Evolutionary conservation across 768 basidiomycete species (phyloP).

Genomic region (Pisolithus tinctorius): DNA sequence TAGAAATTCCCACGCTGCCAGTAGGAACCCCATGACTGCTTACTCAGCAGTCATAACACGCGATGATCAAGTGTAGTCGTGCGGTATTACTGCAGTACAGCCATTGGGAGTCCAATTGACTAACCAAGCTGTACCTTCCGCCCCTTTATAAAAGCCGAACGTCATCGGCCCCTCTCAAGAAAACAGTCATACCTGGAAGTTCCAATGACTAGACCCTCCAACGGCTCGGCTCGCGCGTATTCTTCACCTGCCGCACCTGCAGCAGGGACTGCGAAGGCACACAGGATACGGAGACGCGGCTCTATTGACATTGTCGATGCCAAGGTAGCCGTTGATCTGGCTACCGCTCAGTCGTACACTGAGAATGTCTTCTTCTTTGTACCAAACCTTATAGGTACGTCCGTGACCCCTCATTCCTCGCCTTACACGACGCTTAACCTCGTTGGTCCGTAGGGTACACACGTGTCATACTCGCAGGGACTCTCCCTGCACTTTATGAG

Average conservation of each 20-base stretch:
- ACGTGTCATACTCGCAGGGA: slow-evolving; percentile 87
- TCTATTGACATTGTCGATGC: slow-evolving; percentile 74
- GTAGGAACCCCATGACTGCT: too few relatives aligned
- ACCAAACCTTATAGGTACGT: slow-evolving; percentile 92
- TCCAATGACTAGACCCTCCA: slow-evolving; percentile 15
- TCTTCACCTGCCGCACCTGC: slow-evolving; percentile 19
- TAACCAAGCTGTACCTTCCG: too few relatives aligned
- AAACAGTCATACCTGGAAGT: not conserved
- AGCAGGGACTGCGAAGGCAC: slow-evolving; percentile 13
- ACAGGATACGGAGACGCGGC: slow-evolving; percentile 35
- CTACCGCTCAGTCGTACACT: slow-evolving; percentile 77
- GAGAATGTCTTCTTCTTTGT: slow-evolving; percentile 98
- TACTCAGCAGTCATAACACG: too few relatives aligned
- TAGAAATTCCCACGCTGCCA: not conserved
- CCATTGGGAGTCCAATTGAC: too few relatives aligned
- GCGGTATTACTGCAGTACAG: too few relatives aligned
- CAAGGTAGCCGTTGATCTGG: slow-evolving; percentile 80
- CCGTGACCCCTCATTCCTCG: slow-evolving; percentile 2
- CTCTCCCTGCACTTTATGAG: slow-evolving; percentile 90
- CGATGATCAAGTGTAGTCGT: too few relatives aligned
- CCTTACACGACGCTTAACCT: not conserved
- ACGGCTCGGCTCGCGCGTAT: slow-evolving; percentile 13
- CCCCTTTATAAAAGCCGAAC: too few relatives aligned
- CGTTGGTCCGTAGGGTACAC: slow-evolving; percentile 59
- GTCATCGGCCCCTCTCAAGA: too few relatives aligned